Conservation (phyloP, 1,284 basidiomycete species). For the Ustilago curta region DNA sequence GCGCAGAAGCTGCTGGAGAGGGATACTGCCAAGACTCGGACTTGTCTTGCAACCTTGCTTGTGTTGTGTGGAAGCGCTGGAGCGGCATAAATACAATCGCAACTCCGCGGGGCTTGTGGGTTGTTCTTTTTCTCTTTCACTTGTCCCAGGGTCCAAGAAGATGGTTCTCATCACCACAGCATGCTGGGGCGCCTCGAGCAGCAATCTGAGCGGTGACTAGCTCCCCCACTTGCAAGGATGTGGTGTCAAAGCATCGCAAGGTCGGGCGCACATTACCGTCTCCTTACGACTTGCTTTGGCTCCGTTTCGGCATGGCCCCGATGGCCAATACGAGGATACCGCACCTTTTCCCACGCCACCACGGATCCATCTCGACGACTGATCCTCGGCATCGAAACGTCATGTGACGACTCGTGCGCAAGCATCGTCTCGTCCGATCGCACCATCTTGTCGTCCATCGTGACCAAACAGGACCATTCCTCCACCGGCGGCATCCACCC, state of each 20-base stretch:
- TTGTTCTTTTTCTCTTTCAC: background rate
- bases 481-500: slow-evolving; percentile 64
- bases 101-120: slow-evolving; percentile 5
- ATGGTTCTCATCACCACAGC: background rate
- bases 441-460: slow-evolving; percentile 56
- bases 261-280: background rate
- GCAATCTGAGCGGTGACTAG: background rate
- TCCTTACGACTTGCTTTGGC: background rate
- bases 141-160: background rate
- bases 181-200: background rate
- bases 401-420: slow-evolving; percentile 68
- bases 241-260: slow-evolving; percentile 12
- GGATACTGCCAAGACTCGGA: background rate
- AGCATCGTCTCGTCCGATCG: slow-evolving; percentile 57
- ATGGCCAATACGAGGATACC: background rate
- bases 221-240: slow-evolving; percentile 1
- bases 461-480: slow-evolving; percentile 63
- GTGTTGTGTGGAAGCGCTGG: background rate
- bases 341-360: background rate
- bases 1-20: background rate
- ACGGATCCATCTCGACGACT: background rate
- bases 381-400: slow-evolving; percentile 66
- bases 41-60: background rate
- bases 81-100: background rate
- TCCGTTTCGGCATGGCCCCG: slow-evolving; percentile 13